A percentile compares a stretch with the other conserved stretches of the same genome.
phyloP scores from a whole-genome alignment of 345 rosid species.

The Geranium brycei region DNA sequence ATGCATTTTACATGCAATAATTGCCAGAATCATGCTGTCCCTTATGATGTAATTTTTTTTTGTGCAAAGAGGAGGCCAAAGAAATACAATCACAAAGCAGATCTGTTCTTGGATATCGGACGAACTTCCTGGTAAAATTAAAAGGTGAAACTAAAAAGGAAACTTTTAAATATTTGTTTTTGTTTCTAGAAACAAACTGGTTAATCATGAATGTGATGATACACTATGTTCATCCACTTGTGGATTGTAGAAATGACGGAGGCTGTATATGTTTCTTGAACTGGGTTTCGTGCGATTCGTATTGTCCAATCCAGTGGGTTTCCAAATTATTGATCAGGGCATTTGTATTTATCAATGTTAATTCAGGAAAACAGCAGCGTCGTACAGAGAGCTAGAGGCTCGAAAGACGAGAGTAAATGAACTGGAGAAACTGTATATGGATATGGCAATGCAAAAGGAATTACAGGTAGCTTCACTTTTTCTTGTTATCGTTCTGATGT shows the following conservation, averaged over 20 bases:
- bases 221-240: too few species aligned
- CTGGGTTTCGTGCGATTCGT: too few species aligned
- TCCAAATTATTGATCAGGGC: too few species aligned
- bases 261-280: too few species aligned
- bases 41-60: too few species aligned
- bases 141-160: constrained; percentile 27
- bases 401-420: constrained; percentile 50
- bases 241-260: too few species aligned
- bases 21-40: too few species aligned
- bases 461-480: constrained; percentile 39
- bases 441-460: constrained; percentile 71
- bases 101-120: constrained; percentile 9
- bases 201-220: too few species aligned
- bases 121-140: constrained; percentile 42
- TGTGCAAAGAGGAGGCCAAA: constrained; percentile 63
- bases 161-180: background rate
- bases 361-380: constrained; percentile 45
- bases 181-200: background rate
- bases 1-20: too few species aligned
- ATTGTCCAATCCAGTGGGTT: too few species aligned
- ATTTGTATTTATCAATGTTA: background rate
- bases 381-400: constrained; percentile 70
- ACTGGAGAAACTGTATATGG: constrained; percentile 57
- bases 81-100: constrained; percentile 27
- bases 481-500: constrained; percentile 3